These are phyloP conservation scores for Whalleya microplaca DNA, from an alignment of 2,329 filamentous ascomycete genomes.

Conservation along the genomic window DNA sequence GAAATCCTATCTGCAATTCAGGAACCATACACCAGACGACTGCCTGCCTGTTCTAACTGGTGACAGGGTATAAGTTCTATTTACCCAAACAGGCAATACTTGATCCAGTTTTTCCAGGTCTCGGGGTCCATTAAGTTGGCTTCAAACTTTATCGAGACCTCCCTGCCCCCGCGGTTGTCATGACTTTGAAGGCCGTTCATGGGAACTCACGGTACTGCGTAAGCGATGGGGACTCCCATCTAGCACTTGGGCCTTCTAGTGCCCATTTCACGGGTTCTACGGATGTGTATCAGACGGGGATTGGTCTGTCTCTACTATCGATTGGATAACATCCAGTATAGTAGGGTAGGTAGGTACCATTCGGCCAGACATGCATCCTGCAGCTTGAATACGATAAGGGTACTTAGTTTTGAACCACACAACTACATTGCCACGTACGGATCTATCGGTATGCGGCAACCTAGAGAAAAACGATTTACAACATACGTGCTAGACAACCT, in stretches of 20 bases:
- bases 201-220: too few relatives aligned
- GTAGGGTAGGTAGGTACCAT: background rate
- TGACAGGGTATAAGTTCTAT: background rate
- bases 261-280: background rate
- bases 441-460: background rate
- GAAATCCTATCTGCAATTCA: background rate
- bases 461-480: background rate
- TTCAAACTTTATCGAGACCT: background rate
- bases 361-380: slow-evolving; percentile 7
- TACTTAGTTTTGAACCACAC: slow-evolving; percentile 1
- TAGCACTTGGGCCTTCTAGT: background rate
- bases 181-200: too few relatives aligned
- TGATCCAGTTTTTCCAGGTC: background rate
- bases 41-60: too few relatives aligned
- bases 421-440: background rate
- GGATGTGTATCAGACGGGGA: slow-evolving; percentile 10
- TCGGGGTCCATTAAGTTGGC: background rate
- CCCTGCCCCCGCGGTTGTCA: too few relatives aligned
- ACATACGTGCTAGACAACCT: background rate
- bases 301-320: slow-evolving; percentile 2
- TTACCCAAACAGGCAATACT: background rate
- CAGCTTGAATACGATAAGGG: slow-evolving; percentile 9
- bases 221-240: too few relatives aligned
- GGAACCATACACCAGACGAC: too few relatives aligned
- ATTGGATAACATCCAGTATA: background rate